Evolutionary conservation across 306 rosid genomes (phyloP), one percentile per base, ranked within the genome.

Genomic region (Corylus heterophylla): DNA sequence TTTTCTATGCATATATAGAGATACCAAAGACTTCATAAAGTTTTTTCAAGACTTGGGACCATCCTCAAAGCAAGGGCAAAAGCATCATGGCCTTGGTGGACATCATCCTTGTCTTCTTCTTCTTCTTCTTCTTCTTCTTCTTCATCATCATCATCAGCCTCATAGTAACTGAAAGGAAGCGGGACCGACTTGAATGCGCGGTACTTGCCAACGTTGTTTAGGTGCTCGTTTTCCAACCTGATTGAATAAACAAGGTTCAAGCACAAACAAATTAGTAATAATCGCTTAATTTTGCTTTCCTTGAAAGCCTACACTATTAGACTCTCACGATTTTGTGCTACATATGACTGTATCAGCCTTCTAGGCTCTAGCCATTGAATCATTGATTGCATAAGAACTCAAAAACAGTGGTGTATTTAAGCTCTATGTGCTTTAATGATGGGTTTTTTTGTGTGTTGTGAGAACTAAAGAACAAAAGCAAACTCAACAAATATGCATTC

Each of bases 211-310:
- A 90, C 97, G 54, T 92, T 90, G 88, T 92, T 89, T 82, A 89
- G 76, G 83, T 89, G 85, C 80, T 89, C 94, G 44, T 92, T 92
- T 86, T 92, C 97, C 89, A 89, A 76, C 87, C 92, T 88, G 83
- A 37, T 74, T 9, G 54, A 80, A 77, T 37, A 37, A 39, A 37
- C 59, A 29, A 18, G 58, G 50, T 35, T 64, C 54, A 35, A 67
- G 67, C 54, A 71, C 18, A 14, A 74, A 44, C 42, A 20, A 52
- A 14, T 61, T 27, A 61, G 73, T 12, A 58, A 42, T 72, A 69
- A 39, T 12, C 50, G 44, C 13, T 6, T 4, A 48, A 44, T 45
- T 17, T 12, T 11, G 37, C 20, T 47, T 16, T 64, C 42, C 29
- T 11, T n/a, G 0, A 37, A 37, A 58, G n/a, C 42, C 3, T 16